phyloP scores from a whole-genome alignment of 768 basidiomycete genomes.

The Lactarius tabidus region DNA sequence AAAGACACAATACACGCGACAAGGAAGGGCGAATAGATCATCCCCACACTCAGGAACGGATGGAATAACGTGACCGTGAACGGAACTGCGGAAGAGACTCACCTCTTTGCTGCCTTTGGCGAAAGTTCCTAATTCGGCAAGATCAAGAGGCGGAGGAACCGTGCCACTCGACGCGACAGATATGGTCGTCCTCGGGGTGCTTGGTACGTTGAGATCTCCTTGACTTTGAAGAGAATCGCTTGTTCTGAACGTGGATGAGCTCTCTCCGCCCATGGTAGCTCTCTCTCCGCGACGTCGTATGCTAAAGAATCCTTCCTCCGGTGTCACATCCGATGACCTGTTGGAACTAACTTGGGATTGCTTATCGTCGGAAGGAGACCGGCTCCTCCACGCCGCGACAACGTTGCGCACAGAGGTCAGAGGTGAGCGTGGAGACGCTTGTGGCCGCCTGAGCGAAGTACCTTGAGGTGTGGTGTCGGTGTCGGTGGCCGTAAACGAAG shows the following conservation, averaged over 20 bases:
- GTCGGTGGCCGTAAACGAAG: constrained; percentile 33
- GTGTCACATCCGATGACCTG: constrained; percentile 13
- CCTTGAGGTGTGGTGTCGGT: constrained; percentile 40
- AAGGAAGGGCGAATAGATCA: constrained; percentile 5
- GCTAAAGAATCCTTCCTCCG: constrained; percentile 48
- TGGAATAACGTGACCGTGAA: constrained; percentile 9
- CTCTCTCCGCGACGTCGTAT: constrained; percentile 41
- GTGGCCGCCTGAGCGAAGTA: constrained; percentile 55
- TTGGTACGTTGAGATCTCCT: constrained; percentile 28
- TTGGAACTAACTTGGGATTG: constrained; percentile 18
- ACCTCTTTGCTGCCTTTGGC: constrained; percentile 44
- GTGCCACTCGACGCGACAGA: constrained; percentile 31
- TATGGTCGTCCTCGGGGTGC: constrained; percentile 27
- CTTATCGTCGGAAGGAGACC: constrained; percentile 44
- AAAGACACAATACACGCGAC: constrained; percentile 5
- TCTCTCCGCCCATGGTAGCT: constrained; percentile 16
- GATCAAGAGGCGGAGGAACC: constrained; percentile 45
- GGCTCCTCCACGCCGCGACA: constrained; percentile 76
- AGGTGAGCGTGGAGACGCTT: constrained; percentile 63
- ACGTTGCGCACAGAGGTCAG: constrained; percentile 73
- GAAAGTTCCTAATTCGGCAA: constrained; percentile 44
- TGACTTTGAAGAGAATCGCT: constrained; percentile 10
- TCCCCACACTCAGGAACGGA: neutral
- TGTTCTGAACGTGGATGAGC: constrained; percentile 14
- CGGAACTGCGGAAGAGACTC: constrained; percentile 25